Evolutionary conservation across 345 rosid species (phyloP), one percentile per base, ranked within the genome.

Genomic region (Moricandia arvensis): DNA sequence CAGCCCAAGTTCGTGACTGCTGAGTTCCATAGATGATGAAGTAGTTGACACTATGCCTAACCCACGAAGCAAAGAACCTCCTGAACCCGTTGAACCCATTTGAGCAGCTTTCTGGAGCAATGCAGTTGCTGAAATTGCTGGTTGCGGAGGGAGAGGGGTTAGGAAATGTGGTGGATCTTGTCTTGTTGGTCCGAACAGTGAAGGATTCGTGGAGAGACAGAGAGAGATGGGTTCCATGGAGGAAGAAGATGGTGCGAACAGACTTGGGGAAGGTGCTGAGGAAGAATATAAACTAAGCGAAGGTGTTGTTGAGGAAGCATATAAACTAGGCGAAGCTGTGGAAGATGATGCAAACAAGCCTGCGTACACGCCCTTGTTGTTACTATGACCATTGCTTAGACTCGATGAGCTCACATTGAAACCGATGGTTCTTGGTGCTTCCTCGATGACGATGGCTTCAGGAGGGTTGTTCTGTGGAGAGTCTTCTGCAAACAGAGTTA

Each of bases 101-200:
- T 94, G 95, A 7, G 97, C 96, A 58, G 97, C 98, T 83, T 91
- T 94, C 72, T 94, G 97, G 45, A 94, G 87, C 49, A 95, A 82
- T 8, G 99, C 97, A 7, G 99, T 95, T 21, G 99, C 99, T 8
- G 99, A 92, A 88, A 90, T 84, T 13, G 97, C 89, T 7, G 97
- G 97, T 45, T 86, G 97, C 1, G 86, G 83, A 13, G 90, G 87
- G 1, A 83, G 84, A 24, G 86, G 90, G 49, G 87, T 78, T 6
- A 66, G 60, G 59, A 78, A 94, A 38, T 87, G 97, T 45, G 51
- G 51, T 54, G 88, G 86, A 58, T 90, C 96, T 68, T 87, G 96
- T 41, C 82, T 88, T 1, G 85, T 61, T 43, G 82, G 63, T 41
- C 86, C 86, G 35, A 89, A 95, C 29, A 90, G 33, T 6, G 98